phyloP scores from a whole-genome alignment of 331 rosid species.

The Ulmus americana region DNA sequence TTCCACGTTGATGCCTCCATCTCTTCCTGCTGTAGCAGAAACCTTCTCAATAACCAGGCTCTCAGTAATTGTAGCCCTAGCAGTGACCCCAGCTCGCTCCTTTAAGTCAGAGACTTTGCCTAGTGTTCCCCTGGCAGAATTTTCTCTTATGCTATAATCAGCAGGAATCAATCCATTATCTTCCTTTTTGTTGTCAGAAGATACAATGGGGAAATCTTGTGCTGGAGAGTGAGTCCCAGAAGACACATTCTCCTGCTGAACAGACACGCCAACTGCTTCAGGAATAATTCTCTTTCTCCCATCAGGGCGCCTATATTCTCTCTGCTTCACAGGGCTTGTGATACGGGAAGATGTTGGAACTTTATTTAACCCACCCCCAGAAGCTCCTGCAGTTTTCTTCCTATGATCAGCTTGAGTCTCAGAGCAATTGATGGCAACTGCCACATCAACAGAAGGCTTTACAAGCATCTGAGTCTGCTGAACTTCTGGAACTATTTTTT shows the following conservation, averaged over 20 bases:
- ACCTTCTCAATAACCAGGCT: constrained; percentile 87
- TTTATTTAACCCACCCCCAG: constrained; percentile 51
- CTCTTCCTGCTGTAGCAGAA: constrained; percentile 40
- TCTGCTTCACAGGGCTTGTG: constrained; percentile 89
- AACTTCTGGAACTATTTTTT: constrained; percentile 52
- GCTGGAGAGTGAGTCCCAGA: constrained; percentile 48
- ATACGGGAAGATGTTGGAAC: constrained; percentile 48
- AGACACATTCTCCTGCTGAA: constrained; percentile 62
- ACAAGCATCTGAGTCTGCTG: constrained; percentile 46
- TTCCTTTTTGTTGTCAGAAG: constrained; percentile 50
- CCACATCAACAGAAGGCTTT: constrained; percentile 42
- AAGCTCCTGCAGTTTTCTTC: constrained; percentile 50
- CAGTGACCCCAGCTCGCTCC: constrained; percentile 70
- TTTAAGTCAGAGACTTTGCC: constrained; percentile 49
- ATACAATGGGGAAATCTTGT: constrained; percentile 49
- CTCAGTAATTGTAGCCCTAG: constrained; percentile 81
- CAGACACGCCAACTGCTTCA: constrained; percentile 87
- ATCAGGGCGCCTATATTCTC: constrained; percentile 95
- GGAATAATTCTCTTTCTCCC: constrained; percentile 97
- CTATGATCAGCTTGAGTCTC: constrained; percentile 53
- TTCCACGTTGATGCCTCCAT: constrained; percentile 59
- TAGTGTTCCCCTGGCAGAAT: constrained; percentile 42
- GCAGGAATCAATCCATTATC: constrained; percentile 41
- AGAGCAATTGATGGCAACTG: constrained; percentile 38
- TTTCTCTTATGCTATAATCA: constrained; percentile 46